Evolutionary conservation across 1,284 basidiomycete species (phyloP).

Genomic region (Apiotrichum montevideense): DNA sequence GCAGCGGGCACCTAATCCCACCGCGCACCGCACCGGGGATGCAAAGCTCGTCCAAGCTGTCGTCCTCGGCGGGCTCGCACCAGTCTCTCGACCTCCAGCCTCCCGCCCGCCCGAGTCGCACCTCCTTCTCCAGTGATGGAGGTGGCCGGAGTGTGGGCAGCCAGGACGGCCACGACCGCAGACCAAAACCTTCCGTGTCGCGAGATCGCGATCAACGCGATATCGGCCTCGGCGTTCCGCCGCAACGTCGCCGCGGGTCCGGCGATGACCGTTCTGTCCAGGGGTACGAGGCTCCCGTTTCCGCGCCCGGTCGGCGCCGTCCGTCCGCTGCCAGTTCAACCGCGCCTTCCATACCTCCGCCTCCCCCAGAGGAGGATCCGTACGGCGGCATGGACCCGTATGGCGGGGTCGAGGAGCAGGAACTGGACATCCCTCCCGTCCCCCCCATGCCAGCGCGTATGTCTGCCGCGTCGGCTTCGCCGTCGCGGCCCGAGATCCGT

Average conservation of each 20-base stretch:
- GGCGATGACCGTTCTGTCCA: not conserved
- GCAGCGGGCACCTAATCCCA: not conserved
- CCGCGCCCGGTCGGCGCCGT: not conserved
- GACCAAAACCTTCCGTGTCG: not conserved
- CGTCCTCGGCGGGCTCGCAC: not conserved
- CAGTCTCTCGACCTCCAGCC: not conserved
- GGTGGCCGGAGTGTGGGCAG: not conserved
- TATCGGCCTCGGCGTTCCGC: slow-evolving; percentile 2
- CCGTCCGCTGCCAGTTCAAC: too few species aligned
- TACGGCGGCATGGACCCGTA: slow-evolving; percentile 1
- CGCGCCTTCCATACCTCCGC: too few species aligned
- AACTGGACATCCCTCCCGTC: not conserved
- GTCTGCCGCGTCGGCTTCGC: not conserved
- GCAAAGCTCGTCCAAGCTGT: not conserved
- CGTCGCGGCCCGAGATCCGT: not conserved
- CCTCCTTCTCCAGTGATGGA: not conserved
- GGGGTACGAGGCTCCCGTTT: too few species aligned
- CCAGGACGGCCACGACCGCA: not conserved
- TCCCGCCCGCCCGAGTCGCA: not conserved
- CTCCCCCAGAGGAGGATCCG: slow-evolving; percentile 2
- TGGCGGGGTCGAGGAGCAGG: not conserved
- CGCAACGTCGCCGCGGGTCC: not conserved
- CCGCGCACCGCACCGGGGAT: not conserved
- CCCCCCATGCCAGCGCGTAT: not conserved
- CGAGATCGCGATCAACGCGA: not conserved